A percentile compares a stretch with the other conserved stretches of the same genome.
Evolutionary conservation across 2,329 filamentous ascomycete species (phyloP).

Genomic region (Pseudovirgaria hyperparasitica): DNA sequence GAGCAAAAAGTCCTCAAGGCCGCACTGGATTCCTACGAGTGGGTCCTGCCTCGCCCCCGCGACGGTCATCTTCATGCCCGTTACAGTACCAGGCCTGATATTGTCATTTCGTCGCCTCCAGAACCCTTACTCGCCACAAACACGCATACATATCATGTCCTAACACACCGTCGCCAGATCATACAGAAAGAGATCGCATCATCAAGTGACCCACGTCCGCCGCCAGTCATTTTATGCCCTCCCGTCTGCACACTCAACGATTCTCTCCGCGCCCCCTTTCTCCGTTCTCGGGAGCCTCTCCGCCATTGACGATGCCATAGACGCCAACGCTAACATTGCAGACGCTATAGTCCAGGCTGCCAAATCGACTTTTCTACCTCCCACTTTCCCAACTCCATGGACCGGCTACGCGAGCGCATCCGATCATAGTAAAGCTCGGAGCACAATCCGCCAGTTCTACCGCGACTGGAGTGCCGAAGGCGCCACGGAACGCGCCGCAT

Average conservation of each 20-base stretch:
- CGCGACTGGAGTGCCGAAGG: conserved; percentile 87
- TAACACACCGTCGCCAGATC: conserved; percentile 40
- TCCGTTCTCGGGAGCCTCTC: conserved; percentile 67
- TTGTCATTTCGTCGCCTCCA: conserved; percentile 3
- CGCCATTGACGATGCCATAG: conserved; percentile 75
- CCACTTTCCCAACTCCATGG: conserved; percentile 18
- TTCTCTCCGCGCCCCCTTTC: conserved; percentile 72
- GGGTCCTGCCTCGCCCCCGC: too few species aligned
- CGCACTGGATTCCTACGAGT: conserved; percentile 84
- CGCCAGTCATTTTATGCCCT: conserved; percentile 89
- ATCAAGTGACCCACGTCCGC: conserved; percentile 80
- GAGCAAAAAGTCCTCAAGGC: conserved; percentile 70
- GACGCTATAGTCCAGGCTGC: conserved; percentile 55
- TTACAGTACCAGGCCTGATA: too few species aligned
- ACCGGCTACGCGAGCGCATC: conserved; percentile 34
- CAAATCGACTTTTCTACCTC: conserved; percentile 20
- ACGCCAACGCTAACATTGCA: conserved; percentile 72
- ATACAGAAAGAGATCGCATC: conserved; percentile 74
- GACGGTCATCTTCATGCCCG: too few species aligned
- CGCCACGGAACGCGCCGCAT: conserved; percentile 56
- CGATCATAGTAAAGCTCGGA: conserved; percentile 71
- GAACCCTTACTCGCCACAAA: background rate
- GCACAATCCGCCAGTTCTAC: conserved; percentile 86
- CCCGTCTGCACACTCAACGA: conserved; percentile 68
- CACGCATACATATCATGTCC: background rate